These are phyloP conservation scores for Lactarius psammicola DNA, from an alignment of 768 basidiomycete species.

Conservation along the genomic window DNA sequence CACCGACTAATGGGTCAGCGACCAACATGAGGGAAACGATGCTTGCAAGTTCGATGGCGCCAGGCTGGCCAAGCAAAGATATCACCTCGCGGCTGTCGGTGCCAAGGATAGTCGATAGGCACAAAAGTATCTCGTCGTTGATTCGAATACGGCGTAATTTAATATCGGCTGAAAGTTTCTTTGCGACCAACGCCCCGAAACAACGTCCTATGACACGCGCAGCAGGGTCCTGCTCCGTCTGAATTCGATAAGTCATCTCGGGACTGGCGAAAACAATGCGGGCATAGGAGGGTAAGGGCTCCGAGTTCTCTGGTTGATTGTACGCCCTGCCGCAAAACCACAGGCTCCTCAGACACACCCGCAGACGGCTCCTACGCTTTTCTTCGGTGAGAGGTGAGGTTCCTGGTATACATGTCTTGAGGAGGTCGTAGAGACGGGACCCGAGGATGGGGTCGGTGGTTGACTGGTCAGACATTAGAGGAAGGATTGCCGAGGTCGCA, in stretches of 20 bases:
- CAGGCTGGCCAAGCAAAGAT: background rate
- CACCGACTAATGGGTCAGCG: background rate
- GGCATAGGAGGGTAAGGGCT: too few species aligned
- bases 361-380: background rate
- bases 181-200: background rate
- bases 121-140: background rate
- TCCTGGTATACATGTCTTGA: background rate
- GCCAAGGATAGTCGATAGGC: background rate
- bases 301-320: too few species aligned
- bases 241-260: too few species aligned
- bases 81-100: background rate
- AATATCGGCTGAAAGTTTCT: background rate
- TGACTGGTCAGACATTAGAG: background rate
- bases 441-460: background rate
- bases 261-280: too few species aligned
- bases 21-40: background rate
- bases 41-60: background rate
- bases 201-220: too few species aligned
- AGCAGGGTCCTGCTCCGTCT: too few species aligned
- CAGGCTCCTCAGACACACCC: background rate
- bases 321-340: slow-evolving; percentile 7
- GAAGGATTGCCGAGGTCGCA: background rate
- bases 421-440: slow-evolving; percentile 1
- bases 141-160: background rate
- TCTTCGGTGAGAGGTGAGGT: background rate